These are phyloP conservation scores for Fusarium subglutinans DNA, from an alignment of 2,329 filamentous ascomycete species.

Conservation along the genomic window DNA sequence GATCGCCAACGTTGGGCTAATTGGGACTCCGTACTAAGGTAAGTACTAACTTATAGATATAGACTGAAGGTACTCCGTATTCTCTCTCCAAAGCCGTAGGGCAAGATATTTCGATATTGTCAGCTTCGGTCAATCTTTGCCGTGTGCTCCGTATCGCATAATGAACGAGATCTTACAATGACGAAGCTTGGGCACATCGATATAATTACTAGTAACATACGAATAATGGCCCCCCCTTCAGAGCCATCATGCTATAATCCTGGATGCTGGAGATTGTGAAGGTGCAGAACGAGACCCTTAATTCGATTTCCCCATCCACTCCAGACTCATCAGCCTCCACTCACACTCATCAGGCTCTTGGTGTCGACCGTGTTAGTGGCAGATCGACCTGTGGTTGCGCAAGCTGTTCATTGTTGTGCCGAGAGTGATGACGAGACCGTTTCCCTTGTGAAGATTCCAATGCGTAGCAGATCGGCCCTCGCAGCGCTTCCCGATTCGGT, in stretches of 20 bases:
- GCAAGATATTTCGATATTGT: constrained; percentile 10
- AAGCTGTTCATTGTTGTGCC: constrained; percentile 18
- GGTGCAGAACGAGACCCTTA: constrained; percentile 34
- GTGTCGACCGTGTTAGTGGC: constrained; percentile 25
- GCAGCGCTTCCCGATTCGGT: constrained; percentile 15
- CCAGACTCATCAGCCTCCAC: constrained; percentile 30
- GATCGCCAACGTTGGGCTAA: background rate
- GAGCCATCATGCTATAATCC: constrained; percentile 14
- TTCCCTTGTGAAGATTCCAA: constrained; percentile 4
- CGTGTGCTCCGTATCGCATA: background rate
- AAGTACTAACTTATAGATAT: background rate
- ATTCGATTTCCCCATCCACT: constrained; percentile 35
- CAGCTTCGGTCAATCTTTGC: background rate
- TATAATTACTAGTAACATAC: background rate
- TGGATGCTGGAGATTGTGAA: constrained; percentile 35
- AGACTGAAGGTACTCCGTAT: background rate
- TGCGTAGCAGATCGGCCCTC: constrained; percentile 17
- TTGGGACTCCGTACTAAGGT: background rate
- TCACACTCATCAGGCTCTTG: constrained; percentile 20
- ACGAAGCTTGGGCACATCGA: background rate
- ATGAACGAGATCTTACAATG: background rate
- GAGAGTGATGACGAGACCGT: constrained; percentile 14
- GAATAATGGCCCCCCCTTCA: background rate
- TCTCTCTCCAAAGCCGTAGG: background rate
- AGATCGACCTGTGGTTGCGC: constrained; percentile 33